Percentiles rank a stretch among this genome's conserved stretches.
These are phyloP conservation scores for Plasmodium berghei DNA, from an alignment of 169 alveolate species.

Conservation along the genomic window DNA sequence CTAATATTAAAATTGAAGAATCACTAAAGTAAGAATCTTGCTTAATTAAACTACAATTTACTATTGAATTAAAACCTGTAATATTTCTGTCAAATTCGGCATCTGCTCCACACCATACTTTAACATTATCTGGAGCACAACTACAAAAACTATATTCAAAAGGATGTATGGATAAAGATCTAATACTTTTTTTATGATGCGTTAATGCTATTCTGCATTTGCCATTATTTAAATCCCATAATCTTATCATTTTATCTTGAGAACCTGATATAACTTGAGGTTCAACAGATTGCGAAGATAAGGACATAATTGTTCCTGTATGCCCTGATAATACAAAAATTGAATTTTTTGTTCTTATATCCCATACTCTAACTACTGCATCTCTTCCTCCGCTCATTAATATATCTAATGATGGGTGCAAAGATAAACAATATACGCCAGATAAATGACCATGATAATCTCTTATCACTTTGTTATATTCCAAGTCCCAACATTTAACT, in stretches of 20 bases:
- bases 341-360: constrained; percentile 96
- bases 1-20: constrained; percentile 93
- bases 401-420: constrained; percentile 97
- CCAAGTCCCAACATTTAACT: constrained; percentile 99
- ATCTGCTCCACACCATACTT: constrained; percentile 94
- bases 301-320: constrained; percentile 93
- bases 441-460: constrained; percentile 98
- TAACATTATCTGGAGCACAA: constrained; percentile 97
- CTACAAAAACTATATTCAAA: constrained; percentile 97
- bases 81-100: constrained; percentile 89
- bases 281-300: constrained; percentile 93
- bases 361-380: constrained; percentile 99
- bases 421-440: constrained; percentile 95
- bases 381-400: constrained; percentile 98
- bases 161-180: constrained; percentile 96
- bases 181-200: constrained; percentile 97
- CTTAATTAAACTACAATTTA: constrained; percentile 93
- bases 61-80: constrained; percentile 92
- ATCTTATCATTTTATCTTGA: constrained; percentile 94
- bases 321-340: constrained; percentile 96
- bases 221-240: constrained; percentile 99
- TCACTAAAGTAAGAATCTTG: constrained; percentile 91
- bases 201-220: constrained; percentile 94
- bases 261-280: constrained; percentile 98
- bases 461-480: constrained; percentile 96